A percentile compares a stretch with the other conserved stretches of the same genome.
phyloP scores from a whole-genome alignment of 2,329 filamentous ascomycete species.

The Alternaria arbusti region DNA sequence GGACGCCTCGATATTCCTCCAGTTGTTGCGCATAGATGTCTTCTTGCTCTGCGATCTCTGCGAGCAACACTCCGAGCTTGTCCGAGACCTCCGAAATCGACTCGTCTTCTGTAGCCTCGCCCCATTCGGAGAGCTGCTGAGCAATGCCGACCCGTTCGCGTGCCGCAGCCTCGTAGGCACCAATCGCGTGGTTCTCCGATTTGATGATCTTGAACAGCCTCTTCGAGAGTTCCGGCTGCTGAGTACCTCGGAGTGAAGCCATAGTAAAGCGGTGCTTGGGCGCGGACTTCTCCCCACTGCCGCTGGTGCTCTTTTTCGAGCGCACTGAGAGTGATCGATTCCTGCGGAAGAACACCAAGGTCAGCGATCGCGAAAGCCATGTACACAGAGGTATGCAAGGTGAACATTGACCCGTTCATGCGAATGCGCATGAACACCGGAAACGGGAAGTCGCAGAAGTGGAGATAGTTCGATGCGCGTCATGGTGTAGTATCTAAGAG shows the following conservation, averaged over 20 bases:
- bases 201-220: slow-evolving; percentile 94
- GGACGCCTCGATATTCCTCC: slow-evolving; percentile 79
- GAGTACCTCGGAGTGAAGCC: slow-evolving; percentile 80
- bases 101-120: slow-evolving; percentile 87
- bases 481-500: slow-evolving; percentile 1
- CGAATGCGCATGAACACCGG: not conserved
- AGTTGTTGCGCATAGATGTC: slow-evolving; percentile 84
- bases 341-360: slow-evolving; percentile 52
- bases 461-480: not conserved
- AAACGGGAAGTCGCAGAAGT: not conserved
- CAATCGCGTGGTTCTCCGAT: slow-evolving; percentile 87
- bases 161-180: slow-evolving; percentile 81
- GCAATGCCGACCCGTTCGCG: slow-evolving; percentile 86
- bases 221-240: slow-evolving; percentile 87
- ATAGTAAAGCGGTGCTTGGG: slow-evolving; percentile 80
- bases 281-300: slow-evolving; percentile 50
- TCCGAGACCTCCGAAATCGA: slow-evolving; percentile 88
- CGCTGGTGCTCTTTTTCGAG: slow-evolving; percentile 61
- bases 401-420: not conserved
- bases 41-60: slow-evolving; percentile 93
- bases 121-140: slow-evolving; percentile 93
- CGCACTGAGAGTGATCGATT: slow-evolving; percentile 77
- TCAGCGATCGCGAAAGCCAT: no score
- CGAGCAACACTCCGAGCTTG: slow-evolving; percentile 91
- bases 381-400: not conserved